phyloP scores from a whole-genome alignment of 148 eudicot genomes.

The Tetragonia tetragonoides region DNA sequence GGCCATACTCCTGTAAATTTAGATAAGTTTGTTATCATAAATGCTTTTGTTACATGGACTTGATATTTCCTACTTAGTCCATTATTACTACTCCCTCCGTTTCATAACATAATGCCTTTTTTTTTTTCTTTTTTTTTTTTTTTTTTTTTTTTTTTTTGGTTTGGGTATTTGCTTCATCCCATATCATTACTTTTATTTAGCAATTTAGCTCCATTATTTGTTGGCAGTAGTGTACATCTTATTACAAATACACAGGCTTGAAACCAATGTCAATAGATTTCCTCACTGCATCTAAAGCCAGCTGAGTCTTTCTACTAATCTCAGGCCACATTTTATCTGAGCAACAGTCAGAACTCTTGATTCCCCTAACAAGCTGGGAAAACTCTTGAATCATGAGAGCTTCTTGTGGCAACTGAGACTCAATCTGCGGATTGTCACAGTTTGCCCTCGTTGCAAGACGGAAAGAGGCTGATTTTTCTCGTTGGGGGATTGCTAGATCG shows the following conservation, averaged over 20 bases:
- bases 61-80: no score
- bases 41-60: no score
- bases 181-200: not conserved
- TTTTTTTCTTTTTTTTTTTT: no score
- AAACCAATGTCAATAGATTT: conserved; percentile 31
- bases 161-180: no score
- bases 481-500: conserved; percentile 42
- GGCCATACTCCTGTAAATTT: no score
- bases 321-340: conserved; percentile 42
- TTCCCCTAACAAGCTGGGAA: conserved; percentile 26
- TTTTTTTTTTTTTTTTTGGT: no score
- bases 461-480: conserved; percentile 35
- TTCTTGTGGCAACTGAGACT: conserved; percentile 42
- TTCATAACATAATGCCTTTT: no score
- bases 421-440: conserved; percentile 19
- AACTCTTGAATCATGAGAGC: conserved; percentile 46
- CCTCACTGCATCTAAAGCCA: conserved; percentile 43
- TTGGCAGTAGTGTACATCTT: not conserved
- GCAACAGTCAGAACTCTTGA: conserved; percentile 18
- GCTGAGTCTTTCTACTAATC: conserved; percentile 42
- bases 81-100: no score
- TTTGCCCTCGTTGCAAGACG: conserved; percentile 11
- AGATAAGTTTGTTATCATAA: not conserved
- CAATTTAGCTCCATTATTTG: not conserved
- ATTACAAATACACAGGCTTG: conserved; percentile 20